Evolutionary conservation across 306 rosid genomes (phyloP).

Genomic region (Trichosanthes cucumerina): DNA sequence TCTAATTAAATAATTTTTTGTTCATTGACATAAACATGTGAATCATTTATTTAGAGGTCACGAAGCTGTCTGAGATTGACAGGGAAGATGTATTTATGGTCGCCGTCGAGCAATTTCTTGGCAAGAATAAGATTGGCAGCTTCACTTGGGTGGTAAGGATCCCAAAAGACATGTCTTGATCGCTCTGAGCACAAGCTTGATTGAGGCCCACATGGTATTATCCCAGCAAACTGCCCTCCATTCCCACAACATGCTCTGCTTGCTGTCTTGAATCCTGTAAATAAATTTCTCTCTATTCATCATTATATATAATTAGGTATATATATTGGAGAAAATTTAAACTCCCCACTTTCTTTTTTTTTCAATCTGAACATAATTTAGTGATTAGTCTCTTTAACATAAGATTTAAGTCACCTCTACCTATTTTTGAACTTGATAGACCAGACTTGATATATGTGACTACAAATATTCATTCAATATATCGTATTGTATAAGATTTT

Average conservation of each 20-base stretch:
- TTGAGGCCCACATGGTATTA: conserved; percentile 84
- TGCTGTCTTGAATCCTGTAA: conserved; percentile 62
- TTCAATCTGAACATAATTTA: too few relatives aligned
- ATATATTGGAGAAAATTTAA: too few relatives aligned
- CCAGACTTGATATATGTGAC: too few relatives aligned
- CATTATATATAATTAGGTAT: too few relatives aligned
- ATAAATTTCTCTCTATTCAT: too few relatives aligned
- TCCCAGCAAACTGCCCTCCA: conserved; percentile 91
- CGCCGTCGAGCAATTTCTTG: conserved; percentile 73
- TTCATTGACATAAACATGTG: neutral
- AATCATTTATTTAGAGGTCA: conserved; percentile 21
- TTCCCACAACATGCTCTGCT: conserved; percentile 84
- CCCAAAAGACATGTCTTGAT: conserved; percentile 77
- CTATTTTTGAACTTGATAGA: too few relatives aligned
- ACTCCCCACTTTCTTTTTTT: too few relatives aligned
- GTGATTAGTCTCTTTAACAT: too few relatives aligned
- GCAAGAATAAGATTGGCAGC: conserved; percentile 74
- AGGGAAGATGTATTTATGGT: conserved; percentile 51
- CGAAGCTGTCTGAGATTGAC: conserved; percentile 73
- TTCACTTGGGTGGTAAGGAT: conserved; percentile 93
- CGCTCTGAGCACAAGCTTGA: conserved; percentile 69
- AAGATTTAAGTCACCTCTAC: too few relatives aligned
- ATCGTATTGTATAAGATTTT: too few relatives aligned
- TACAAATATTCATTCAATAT: too few relatives aligned
- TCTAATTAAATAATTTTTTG: neutral